Percentiles rank a stretch among this genome's conserved stretches.
Evolutionary conservation across 2,329 filamentous ascomycete species (phyloP).

Genomic region (Ciborinia camelliae): DNA sequence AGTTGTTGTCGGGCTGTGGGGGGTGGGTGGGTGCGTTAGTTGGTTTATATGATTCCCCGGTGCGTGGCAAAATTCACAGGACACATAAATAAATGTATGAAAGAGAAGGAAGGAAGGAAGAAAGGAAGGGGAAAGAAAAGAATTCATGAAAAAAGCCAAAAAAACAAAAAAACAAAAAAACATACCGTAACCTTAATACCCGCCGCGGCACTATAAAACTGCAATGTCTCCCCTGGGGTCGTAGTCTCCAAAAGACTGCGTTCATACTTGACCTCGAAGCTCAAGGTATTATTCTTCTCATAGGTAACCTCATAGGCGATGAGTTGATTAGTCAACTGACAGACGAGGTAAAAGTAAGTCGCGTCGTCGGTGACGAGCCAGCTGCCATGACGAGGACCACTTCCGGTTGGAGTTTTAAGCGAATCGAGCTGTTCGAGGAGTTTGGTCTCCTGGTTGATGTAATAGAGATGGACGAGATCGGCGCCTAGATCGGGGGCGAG

Average conservation of each 20-base stretch:
- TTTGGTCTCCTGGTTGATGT: conserved; percentile 41
- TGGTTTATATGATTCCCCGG: too few species aligned
- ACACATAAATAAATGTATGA: too few species aligned
- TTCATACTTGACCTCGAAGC: background rate
- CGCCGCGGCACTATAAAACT: background rate
- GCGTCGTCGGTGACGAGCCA: conserved; percentile 45
- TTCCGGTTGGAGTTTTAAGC: conserved; percentile 34
- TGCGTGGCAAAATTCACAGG: too few species aligned
- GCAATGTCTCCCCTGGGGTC: background rate
- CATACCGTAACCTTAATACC: background rate
- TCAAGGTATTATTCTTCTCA: background rate
- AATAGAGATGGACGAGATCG: conserved; percentile 47
- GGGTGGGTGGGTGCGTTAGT: too few species aligned
- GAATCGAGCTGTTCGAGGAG: conserved; percentile 37
- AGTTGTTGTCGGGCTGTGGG: conserved; percentile 60
- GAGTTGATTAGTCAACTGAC: conserved; percentile 47
- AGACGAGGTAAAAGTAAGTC: conserved; percentile 43
- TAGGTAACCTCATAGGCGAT: conserved; percentile 52
- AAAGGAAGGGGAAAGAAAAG: too few species aligned
- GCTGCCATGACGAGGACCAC: conserved; percentile 48
- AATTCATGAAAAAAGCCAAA: too few species aligned
- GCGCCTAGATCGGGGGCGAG: conserved; percentile 51
- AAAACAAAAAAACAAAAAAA: too few species aligned
- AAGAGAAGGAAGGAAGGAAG: background rate
- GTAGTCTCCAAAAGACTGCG: conserved; percentile 7